Evolutionary conservation across 495 filamentous ascomycete genomes (phyloP).

Genomic region (Penicillium pulvis): DNA sequence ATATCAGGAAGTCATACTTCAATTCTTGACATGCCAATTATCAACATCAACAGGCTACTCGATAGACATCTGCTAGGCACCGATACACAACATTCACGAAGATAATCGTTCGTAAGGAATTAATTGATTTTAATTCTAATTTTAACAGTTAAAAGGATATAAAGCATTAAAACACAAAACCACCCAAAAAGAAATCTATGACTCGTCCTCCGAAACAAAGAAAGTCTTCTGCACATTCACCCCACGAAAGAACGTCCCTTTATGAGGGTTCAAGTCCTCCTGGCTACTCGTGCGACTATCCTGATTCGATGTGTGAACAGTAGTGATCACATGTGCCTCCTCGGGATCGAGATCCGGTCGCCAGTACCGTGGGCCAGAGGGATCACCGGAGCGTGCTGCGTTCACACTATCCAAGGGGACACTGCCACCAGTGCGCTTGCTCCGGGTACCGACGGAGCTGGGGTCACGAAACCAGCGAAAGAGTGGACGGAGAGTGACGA

Average conservation of each 20-base stretch:
- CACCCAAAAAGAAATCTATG: not conserved
- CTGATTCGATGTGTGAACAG: conserved; percentile 31
- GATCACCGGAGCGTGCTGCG: conserved; percentile 17
- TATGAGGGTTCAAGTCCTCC: conserved; percentile 40
- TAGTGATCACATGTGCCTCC: conserved; percentile 33
- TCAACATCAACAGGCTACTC: too few relatives aligned
- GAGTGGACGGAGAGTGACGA: conserved; percentile 50
- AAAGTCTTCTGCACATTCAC: conserved; percentile 48
- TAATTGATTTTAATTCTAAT: not conserved
- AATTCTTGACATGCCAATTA: too few relatives aligned
- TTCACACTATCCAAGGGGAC: conserved; percentile 39
- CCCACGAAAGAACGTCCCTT: conserved; percentile 26
- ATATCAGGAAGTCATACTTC: too few relatives aligned
- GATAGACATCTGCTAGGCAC: too few relatives aligned
- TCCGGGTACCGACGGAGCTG: conserved; percentile 30
- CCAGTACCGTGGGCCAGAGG: conserved; percentile 35
- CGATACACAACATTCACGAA: not conserved
- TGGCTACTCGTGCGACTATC: conserved; percentile 41
- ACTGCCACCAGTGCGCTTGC: conserved; percentile 33
- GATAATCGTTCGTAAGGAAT: not conserved
- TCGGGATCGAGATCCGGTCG: conserved; percentile 34
- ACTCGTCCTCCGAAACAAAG: conserved; percentile 33
- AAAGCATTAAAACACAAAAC: not conserved
- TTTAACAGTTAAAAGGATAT: not conserved
- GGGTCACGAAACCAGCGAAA: conserved; percentile 48